These are phyloP conservation scores for Sporormia fimetaria DNA, from an alignment of 495 filamentous ascomycete genomes.

Conservation along the genomic window DNA sequence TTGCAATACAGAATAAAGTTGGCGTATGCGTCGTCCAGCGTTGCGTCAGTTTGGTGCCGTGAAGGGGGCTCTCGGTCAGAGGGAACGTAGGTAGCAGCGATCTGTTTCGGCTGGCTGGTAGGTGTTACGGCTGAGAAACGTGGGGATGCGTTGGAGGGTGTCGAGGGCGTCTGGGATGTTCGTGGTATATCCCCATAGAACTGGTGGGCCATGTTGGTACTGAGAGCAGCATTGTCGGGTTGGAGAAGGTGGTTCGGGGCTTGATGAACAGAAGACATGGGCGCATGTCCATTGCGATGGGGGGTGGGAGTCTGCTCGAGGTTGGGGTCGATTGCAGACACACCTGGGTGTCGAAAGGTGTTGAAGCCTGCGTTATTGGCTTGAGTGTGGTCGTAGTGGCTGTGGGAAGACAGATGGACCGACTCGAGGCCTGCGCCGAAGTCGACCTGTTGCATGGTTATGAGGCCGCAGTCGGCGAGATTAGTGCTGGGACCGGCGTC, in stretches of 20 bases:
- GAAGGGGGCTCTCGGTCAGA: slow-evolving; percentile 49
- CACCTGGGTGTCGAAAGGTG: slow-evolving; percentile 22
- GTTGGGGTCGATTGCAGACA: slow-evolving; percentile 24
- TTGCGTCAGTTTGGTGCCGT: slow-evolving; percentile 55
- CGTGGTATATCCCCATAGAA: slow-evolving; percentile 26
- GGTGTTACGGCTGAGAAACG: slow-evolving; percentile 24
- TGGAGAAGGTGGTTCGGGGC: slow-evolving; percentile 17
- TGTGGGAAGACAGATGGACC: slow-evolving; percentile 23
- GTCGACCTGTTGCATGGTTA: slow-evolving; percentile 25
- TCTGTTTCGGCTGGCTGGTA: slow-evolving; percentile 19
- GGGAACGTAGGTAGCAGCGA: slow-evolving; percentile 17
- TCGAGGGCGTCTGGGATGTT: slow-evolving; percentile 21
- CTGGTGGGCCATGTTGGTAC: slow-evolving; percentile 16
- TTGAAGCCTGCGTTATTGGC: slow-evolving; percentile 18
- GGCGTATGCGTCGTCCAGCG: slow-evolving; percentile 80
- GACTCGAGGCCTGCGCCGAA: slow-evolving; percentile 20
- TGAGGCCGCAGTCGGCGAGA: slow-evolving; percentile 10
- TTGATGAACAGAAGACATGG: slow-evolving; percentile 20
- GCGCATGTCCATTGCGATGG: slow-evolving; percentile 23
- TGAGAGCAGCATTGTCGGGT: slow-evolving; percentile 21
- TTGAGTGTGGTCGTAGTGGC: slow-evolving; percentile 20
- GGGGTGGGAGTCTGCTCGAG: slow-evolving; percentile 19
- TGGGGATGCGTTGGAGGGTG: slow-evolving; percentile 26
- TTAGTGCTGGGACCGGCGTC: neutral
- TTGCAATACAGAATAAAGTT: slow-evolving; percentile 80